A percentile compares a stretch with the other conserved stretches of the same genome.
phyloP scores from a whole-genome alignment of 768 basidiomycete genomes.

The Ramaria sp. region DNA sequence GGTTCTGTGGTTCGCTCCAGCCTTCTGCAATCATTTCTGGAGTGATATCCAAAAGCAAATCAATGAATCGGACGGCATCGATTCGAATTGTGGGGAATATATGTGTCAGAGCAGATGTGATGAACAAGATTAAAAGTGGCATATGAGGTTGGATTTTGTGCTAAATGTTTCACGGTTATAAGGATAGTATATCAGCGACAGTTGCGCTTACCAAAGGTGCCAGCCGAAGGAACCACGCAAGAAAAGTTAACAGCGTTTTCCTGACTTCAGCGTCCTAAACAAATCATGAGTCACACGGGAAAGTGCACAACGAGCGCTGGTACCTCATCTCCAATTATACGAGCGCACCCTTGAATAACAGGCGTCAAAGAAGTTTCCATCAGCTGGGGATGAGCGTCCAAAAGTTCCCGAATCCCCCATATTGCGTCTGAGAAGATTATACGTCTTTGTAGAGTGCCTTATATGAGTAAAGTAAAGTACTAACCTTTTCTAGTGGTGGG shows the following conservation, averaged over 20 bases:
- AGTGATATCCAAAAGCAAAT: slow-evolving; percentile 58
- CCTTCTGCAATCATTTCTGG: slow-evolving; percentile 57
- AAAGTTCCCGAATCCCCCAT: slow-evolving; percentile 57
- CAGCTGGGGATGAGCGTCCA: slow-evolving; percentile 49
- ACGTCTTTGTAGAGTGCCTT: background rate
- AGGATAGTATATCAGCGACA: background rate
- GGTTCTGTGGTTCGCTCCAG: slow-evolving; percentile 38
- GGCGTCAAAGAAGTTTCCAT: slow-evolving; percentile 39
- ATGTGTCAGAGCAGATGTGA: slow-evolving; percentile 83
- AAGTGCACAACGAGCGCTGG: background rate
- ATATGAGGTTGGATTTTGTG: slow-evolving; percentile 65
- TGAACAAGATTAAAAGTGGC: slow-evolving; percentile 68
- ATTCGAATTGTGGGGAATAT: slow-evolving; percentile 93
- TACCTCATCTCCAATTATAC: slow-evolving; percentile 77
- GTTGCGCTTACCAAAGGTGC: slow-evolving; percentile 39
- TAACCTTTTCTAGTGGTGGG: slow-evolving; percentile 62
- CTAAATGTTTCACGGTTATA: slow-evolving; percentile 26
- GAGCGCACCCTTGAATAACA: slow-evolving; percentile 50
- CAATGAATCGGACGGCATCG: slow-evolving; percentile 75
- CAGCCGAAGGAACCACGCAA: slow-evolving; percentile 61
- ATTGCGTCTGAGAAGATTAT: slow-evolving; percentile 41
- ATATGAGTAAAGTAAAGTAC: background rate
- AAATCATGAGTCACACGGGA: slow-evolving; percentile 8
- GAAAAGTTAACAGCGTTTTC: slow-evolving; percentile 55
- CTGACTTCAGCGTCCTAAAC: slow-evolving; percentile 70